A percentile compares a stretch with the other conserved stretches of the same genome.
phyloP scores from a whole-genome alignment of 2,329 filamentous ascomycete genomes.

The Fusarium poae region DNA sequence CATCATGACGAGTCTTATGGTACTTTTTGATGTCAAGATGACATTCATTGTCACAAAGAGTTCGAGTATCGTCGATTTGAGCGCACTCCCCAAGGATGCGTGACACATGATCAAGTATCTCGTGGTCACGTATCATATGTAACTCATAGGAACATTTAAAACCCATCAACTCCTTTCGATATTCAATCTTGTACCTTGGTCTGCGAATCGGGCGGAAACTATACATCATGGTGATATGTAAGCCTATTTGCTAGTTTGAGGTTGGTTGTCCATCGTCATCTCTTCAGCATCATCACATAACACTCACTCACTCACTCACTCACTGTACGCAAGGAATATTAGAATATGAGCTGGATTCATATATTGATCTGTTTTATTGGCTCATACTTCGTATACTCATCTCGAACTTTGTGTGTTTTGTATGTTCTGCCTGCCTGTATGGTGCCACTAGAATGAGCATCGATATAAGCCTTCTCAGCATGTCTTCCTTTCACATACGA shows the following conservation, averaged over 20 bases:
- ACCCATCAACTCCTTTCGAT: not conserved
- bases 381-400: too few species aligned
- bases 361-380: too few species aligned
- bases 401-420: too few species aligned
- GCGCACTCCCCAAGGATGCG: too few species aligned
- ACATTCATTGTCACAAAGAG: not conserved
- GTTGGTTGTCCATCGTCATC: too few species aligned
- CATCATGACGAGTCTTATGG: not conserved
- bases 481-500: not conserved
- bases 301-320: too few species aligned
- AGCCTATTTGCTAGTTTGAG: not conserved
- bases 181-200: not conserved
- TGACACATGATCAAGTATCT: not conserved
- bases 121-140: not conserved
- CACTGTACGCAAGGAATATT: too few species aligned
- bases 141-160: not conserved
- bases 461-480: not conserved
- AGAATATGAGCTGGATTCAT: too few species aligned
- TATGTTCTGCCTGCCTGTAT: too few species aligned
- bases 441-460: too few species aligned
- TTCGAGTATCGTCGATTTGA: not conserved
- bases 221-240: not conserved
- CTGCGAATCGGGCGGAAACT: not conserved
- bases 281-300: too few species aligned
- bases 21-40: not conserved